phyloP scores from a whole-genome alignment of 306 rosid species.

The Glycine tomentella region DNA sequence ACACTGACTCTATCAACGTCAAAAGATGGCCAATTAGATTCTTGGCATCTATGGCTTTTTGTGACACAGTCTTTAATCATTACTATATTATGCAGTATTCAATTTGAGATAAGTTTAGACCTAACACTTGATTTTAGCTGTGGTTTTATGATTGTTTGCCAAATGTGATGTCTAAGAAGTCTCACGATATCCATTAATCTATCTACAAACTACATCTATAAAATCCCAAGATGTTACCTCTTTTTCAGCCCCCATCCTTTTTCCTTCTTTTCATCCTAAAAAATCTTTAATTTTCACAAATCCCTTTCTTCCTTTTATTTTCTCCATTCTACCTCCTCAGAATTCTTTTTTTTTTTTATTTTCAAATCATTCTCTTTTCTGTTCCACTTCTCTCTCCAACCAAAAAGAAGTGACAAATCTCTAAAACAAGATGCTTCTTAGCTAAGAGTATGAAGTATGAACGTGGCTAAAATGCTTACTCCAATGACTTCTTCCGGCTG shows the following conservation, averaged over 20 bases:
- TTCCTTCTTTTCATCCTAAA: constrained; percentile 6
- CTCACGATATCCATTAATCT: constrained; percentile 13
- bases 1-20: neutral
- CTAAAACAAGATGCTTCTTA: neutral
- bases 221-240: constrained; percentile 3
- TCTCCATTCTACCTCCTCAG: neutral
- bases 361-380: no score
- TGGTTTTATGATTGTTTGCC: constrained; percentile 30
- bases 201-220: constrained; percentile 19
- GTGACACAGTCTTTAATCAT: neutral
- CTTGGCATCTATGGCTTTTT: neutral
- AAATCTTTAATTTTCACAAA: neutral
- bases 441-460: constrained; percentile 35
- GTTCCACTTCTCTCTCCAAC: no score
- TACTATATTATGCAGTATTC: constrained; percentile 4
- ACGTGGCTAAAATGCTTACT: constrained; percentile 56
- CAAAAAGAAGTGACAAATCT: no score
- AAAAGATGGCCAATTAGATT: constrained; percentile 8
- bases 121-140: constrained; percentile 10
- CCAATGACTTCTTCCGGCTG: constrained; percentile 95
- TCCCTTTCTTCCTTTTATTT: constrained; percentile 23
- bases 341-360: neutral
- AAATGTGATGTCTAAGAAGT: constrained; percentile 9
- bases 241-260: neutral
- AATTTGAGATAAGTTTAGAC: neutral